Evolutionary conservation across 1,284 basidiomycete species (phyloP).

Genomic region (Puccinia brachypodii): DNA sequence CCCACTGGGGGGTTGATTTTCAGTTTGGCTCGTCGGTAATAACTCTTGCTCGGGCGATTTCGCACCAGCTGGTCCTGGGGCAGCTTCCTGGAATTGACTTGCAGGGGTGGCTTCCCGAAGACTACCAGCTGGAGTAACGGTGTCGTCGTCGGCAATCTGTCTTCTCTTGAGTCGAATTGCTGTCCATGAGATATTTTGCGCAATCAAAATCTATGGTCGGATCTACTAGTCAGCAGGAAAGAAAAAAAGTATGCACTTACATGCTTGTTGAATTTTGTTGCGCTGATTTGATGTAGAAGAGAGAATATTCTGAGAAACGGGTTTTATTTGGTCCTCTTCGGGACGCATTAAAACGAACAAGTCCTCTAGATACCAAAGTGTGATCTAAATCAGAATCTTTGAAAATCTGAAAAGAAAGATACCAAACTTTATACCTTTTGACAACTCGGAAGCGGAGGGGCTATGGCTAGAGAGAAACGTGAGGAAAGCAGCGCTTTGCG

Average conservation of each 20-base stretch:
- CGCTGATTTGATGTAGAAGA: background rate
- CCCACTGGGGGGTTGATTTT: background rate
- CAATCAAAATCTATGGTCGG: background rate
- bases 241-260: background rate
- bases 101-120: background rate
- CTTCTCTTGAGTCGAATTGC: conserved; percentile 7
- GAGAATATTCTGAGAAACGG: background rate
- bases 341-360: background rate
- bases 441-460: background rate
- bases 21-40: background rate
- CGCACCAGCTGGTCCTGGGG: no score
- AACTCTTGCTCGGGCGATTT: background rate
- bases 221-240: background rate
- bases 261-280: background rate
- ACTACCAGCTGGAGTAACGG: background rate
- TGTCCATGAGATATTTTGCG: background rate
- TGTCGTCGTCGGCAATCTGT: background rate
- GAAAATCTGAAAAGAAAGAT: background rate
- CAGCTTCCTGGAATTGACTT: background rate
- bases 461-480: background rate
- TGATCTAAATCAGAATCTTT: background rate
- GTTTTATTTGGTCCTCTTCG: background rate
- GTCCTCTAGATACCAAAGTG: background rate
- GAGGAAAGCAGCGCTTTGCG: conserved; percentile 16
- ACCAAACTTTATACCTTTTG: background rate